phyloP scores from a whole-genome alignment of 129 eudicot genomes.

The Deinandra increscens region DNA sequence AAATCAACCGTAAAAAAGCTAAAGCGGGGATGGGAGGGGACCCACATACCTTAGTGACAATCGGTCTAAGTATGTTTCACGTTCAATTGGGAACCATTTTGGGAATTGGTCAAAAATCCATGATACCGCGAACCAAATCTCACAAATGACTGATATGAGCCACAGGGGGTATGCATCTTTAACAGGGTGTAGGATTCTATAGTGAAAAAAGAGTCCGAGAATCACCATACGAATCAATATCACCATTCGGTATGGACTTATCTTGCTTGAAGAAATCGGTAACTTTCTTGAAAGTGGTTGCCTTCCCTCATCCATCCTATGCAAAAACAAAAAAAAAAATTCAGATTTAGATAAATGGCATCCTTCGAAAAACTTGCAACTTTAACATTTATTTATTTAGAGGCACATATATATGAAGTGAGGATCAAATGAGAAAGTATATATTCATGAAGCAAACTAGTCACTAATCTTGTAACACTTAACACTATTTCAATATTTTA shows the following conservation, averaged over 20 bases:
- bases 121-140: conserved; percentile 95
- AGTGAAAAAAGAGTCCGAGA: conserved; percentile 83
- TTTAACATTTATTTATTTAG: not conserved
- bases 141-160: conserved; percentile 85
- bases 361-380: not conserved
- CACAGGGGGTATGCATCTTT: conserved; percentile 83
- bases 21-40: not conserved
- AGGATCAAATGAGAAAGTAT: not conserved
- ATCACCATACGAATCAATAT: conserved; percentile 68
- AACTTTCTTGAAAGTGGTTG: conserved; percentile 92
- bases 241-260: conserved; percentile 81
- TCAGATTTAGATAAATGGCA: not conserved
- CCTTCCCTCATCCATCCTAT: conserved; percentile 96
- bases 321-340: not conserved
- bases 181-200: conserved; percentile 78
- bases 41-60: conserved; percentile 69
- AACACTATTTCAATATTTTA: too few relatives aligned
- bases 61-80: conserved; percentile 91
- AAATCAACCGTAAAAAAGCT: not conserved
- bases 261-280: conserved; percentile 93
- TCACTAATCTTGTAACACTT: too few relatives aligned
- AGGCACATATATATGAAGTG: not conserved
- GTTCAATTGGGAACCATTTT: conserved; percentile 78
- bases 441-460: too few relatives aligned
- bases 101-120: conserved; percentile 96